Evolutionary conservation across 2,329 filamentous ascomycete species (phyloP).

Genomic region (Zymoseptoria passerinii): DNA sequence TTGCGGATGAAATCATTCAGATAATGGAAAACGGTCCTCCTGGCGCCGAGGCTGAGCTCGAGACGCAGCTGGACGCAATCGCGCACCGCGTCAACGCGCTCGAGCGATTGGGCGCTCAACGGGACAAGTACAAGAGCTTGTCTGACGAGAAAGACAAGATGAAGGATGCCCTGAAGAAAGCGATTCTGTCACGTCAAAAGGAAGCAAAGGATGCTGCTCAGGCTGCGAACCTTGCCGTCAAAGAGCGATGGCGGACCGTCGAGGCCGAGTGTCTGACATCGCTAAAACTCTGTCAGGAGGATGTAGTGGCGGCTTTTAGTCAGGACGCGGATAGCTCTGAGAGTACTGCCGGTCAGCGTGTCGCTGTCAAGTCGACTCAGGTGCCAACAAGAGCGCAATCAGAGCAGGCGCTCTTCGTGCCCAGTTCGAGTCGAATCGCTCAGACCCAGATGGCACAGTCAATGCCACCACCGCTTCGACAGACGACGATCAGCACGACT

Average conservation of each 20-base stretch:
- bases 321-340: conserved; percentile 2
- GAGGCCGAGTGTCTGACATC: conserved; percentile 20
- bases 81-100: conserved; percentile 11
- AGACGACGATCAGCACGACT: conserved; percentile 1
- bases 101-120: conserved; percentile 12
- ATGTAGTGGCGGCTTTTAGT: conserved; percentile 14
- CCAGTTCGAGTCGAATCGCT: conserved; percentile 25
- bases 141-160: conserved; percentile 17
- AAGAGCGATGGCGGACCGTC: conserved; percentile 16
- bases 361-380: conserved; percentile 26
- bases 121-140: conserved; percentile 15
- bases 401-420: conserved; percentile 3
- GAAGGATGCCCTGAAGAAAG: conserved; percentile 15
- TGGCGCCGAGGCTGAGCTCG: conserved; percentile 8
- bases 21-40: conserved; percentile 16
- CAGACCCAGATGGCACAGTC: conserved; percentile 25
- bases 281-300: conserved; percentile 17
- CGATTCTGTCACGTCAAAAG: conserved; percentile 16
- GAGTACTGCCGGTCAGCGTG: conserved; percentile 3
- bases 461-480: conserved; percentile 9
- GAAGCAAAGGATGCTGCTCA: conserved; percentile 11
- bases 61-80: conserved; percentile 15
- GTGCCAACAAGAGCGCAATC: conserved; percentile 3
- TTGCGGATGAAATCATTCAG: conserved; percentile 17
- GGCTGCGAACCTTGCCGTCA: conserved; percentile 21